A percentile compares a stretch with the other conserved stretches of the same genome.
Evolutionary conservation across 2,329 filamentous ascomycete species (phyloP).

Genomic region (Nemania sp.): DNA sequence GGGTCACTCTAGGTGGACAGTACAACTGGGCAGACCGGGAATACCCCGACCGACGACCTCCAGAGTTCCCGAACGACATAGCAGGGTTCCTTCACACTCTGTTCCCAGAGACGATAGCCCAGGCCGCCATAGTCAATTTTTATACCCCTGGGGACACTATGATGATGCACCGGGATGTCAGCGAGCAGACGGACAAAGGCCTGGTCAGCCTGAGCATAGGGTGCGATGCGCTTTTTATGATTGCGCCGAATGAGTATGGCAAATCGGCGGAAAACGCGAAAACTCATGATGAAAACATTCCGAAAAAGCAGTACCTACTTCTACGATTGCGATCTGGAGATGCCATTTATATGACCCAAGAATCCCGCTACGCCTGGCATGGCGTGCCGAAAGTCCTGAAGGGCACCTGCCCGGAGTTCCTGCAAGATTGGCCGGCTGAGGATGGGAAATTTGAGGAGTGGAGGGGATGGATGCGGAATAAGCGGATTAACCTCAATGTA

Average conservation of each 20-base stretch:
- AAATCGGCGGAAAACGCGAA: conserved; percentile 7
- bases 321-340: conserved; percentile 81
- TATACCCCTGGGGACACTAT: conserved; percentile 90
- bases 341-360: conserved; percentile 83
- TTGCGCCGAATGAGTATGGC: conserved; percentile 59
- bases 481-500: conserved; percentile 90
- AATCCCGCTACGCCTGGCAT: conserved; percentile 90
- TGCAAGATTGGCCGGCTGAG: conserved; percentile 73
- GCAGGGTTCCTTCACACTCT: conserved; percentile 66
- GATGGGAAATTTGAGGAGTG: conserved; percentile 65
- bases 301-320: conserved; percentile 55
- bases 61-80: conserved; percentile 75
- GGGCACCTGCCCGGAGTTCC: conserved; percentile 74
- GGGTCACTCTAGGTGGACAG: conserved; percentile 92
- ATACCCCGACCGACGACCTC: conserved; percentile 72
- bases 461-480: conserved; percentile 85
- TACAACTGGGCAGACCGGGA: conserved; percentile 92
- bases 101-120: conserved; percentile 76
- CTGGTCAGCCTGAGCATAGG: conserved; percentile 86
- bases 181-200: conserved; percentile 76
- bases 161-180: conserved; percentile 91
- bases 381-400: conserved; percentile 85
- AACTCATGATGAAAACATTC: conserved; percentile 13
- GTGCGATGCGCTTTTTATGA: conserved; percentile 87
- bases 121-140: conserved; percentile 93